These are phyloP conservation scores for Coprinopsis sp. DNA, from an alignment of 768 basidiomycete species.

Conservation along the genomic window DNA sequence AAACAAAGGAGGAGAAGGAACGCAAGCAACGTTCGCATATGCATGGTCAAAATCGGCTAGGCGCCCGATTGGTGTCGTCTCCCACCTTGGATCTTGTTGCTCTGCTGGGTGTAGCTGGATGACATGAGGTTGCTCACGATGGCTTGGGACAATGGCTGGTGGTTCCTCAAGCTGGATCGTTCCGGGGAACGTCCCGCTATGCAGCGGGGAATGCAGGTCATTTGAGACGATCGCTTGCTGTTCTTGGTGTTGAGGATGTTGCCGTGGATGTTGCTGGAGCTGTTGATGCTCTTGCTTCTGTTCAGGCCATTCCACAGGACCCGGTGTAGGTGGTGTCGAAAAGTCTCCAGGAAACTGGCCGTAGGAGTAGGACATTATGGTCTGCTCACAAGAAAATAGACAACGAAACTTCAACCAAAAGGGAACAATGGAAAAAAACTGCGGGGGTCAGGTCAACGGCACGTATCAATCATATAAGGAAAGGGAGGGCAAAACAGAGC, in stretches of 20 bases:
- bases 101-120: conserved; percentile 14
- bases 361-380: conserved; percentile 47
- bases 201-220: conserved; percentile 23
- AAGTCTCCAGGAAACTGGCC: conserved; percentile 39
- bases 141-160: conserved; percentile 11
- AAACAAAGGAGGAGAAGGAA: not conserved
- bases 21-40: not conserved
- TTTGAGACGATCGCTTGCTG: conserved; percentile 13
- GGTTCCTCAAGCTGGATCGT: conserved; percentile 15
- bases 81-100: conserved; percentile 13
- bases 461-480: conserved; percentile 12
- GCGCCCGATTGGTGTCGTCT: conserved; percentile 3
- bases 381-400: not conserved
- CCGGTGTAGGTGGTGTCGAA: conserved; percentile 46
- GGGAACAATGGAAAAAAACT: conserved; percentile 2
- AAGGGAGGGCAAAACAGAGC: conserved; percentile 19
- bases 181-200: conserved; percentile 6
- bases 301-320: conserved; percentile 36
- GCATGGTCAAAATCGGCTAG: conserved; percentile 2
- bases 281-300: conserved; percentile 38
- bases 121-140: conserved; percentile 8
- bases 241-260: conserved; percentile 25
- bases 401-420: no score
- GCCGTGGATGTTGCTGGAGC: conserved; percentile 31
- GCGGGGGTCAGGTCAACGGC: conserved; percentile 6